phyloP scores from a whole-genome alignment of 2,329 filamentous ascomycete genomes.

The Hymenoscyphus fructigenus region DNA sequence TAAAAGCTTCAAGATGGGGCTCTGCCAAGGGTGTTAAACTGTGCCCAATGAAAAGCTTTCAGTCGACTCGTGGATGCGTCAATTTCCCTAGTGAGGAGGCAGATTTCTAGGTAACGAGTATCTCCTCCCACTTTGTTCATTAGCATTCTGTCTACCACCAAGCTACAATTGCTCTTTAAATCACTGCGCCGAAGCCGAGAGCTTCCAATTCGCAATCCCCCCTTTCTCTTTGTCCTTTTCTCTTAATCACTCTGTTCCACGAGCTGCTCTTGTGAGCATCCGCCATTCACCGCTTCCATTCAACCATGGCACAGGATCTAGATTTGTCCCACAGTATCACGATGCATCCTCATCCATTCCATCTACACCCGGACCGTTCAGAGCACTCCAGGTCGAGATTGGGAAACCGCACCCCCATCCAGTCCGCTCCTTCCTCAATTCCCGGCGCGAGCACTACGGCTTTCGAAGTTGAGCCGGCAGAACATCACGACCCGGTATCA shows the following conservation, averaged over 20 bases:
- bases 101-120: neutral
- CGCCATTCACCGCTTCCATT: neutral
- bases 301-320: conserved; percentile 4
- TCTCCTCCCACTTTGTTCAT: neutral
- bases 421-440: conserved; percentile 28
- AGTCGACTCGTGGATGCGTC: neutral
- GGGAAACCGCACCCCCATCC: conserved; percentile 30
- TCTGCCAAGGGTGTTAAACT: neutral
- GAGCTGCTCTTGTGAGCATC: conserved; percentile 1
- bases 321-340: conserved; percentile 35
- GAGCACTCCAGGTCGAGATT: conserved; percentile 22
- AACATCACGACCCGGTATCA: conserved; percentile 33
- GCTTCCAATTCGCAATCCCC: neutral
- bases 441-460: conserved; percentile 44
- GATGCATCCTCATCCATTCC: conserved; percentile 35
- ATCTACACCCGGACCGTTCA: conserved; percentile 31
- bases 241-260: neutral
- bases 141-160: neutral
- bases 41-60: neutral
- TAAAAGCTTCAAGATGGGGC: neutral
- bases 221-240: neutral
- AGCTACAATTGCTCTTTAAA: neutral
- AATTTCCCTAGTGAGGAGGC: neutral
- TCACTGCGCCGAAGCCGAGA: neutral
- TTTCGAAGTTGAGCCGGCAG: conserved; percentile 37